Evolutionary conservation across 1,139 yeast genomes (phyloP).

Genomic region (Nakaseomyces kungkrabaensis): DNA sequence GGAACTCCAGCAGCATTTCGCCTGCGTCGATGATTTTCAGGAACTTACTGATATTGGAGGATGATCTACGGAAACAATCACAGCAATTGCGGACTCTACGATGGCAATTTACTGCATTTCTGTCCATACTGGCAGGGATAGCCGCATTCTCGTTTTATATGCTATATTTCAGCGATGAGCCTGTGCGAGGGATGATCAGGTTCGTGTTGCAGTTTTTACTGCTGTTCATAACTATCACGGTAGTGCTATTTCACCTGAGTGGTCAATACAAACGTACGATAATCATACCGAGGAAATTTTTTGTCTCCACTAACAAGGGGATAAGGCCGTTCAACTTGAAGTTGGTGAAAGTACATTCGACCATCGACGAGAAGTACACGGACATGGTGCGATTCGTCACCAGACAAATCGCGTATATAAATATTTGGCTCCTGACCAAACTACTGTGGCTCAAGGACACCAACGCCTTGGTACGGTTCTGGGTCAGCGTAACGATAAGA

Average conservation of each 20-base stretch:
- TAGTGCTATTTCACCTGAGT: constrained; percentile 69
- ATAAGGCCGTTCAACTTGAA: constrained; percentile 72
- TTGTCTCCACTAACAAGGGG: constrained; percentile 77
- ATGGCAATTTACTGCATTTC: constrained; percentile 63
- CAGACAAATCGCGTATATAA: constrained; percentile 21
- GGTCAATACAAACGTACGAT: constrained; percentile 86
- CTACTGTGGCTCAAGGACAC: constrained; percentile 11
- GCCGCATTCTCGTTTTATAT: constrained; percentile 32
- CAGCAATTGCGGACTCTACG: constrained; percentile 60
- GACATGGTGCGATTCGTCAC: constrained; percentile 34
- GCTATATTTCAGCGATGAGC: constrained; percentile 22
- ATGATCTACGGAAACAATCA: constrained; percentile 71
- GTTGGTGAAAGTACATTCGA: constrained; percentile 57
- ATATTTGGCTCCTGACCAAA: constrained; percentile 13
- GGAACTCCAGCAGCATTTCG: constrained; percentile 32
- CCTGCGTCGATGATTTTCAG: constrained; percentile 68
- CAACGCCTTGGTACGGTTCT: constrained; percentile 26
- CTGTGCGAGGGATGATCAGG: constrained; percentile 25
- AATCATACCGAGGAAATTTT: constrained; percentile 67
- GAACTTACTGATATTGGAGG: constrained; percentile 74
- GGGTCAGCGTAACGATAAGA: constrained; percentile 29
- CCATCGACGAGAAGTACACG: constrained; percentile 43
- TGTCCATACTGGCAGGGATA: constrained; percentile 39
- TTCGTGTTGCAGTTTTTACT: constrained; percentile 52
- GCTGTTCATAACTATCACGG: constrained; percentile 58